Percentiles rank a stretch among this genome's conserved stretches.
These are phyloP conservation scores for Aspergillus udagawae DNA, from an alignment of 2,329 filamentous ascomycete species.

Conservation along the genomic window DNA sequence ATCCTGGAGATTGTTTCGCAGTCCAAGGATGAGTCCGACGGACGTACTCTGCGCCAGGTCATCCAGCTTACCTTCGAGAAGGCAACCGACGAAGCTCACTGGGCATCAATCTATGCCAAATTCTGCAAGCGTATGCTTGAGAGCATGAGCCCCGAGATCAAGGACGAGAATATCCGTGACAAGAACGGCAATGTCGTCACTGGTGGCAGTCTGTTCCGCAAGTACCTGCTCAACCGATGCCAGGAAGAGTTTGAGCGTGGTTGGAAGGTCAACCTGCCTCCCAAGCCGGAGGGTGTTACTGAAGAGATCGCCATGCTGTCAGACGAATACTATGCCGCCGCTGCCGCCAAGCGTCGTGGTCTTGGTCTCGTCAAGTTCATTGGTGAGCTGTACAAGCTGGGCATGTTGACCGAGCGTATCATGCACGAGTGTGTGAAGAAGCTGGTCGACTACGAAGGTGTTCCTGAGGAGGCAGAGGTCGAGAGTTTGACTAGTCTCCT, in stretches of 20 bases:
- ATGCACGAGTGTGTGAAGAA: conserved; percentile 99
- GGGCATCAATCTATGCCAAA: conserved; percentile 97
- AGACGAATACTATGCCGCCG: conserved; percentile 92
- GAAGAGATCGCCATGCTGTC: conserved; percentile 79
- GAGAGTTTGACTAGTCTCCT: conserved; percentile 93
- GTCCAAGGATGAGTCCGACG: conserved; percentile 92
- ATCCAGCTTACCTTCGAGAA: conserved; percentile 99
- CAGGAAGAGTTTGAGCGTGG: conserved; percentile 98
- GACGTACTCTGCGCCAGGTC: conserved; percentile 90
- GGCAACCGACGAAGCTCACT: conserved; percentile 96
- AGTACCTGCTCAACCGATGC: conserved; percentile 96
- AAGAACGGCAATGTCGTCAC: conserved; percentile 83
- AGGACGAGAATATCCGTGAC: conserved; percentile 91
- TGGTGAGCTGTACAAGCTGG: conserved; percentile 96
- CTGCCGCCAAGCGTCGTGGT: conserved; percentile 91
- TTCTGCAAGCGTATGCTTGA: conserved; percentile 98
- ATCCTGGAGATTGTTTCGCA: conserved; percentile 90
- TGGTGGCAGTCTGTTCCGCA: conserved; percentile 92
- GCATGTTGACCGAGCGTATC: conserved; percentile 97
- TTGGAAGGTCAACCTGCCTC: conserved; percentile 85
- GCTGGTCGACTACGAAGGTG: conserved; percentile 88
- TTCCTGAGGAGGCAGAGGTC: conserved; percentile 92
- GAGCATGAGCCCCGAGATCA: conserved; percentile 90
- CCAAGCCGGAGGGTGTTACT: conserved; percentile 66
- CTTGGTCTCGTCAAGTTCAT: conserved; percentile 99